These are phyloP conservation scores for Rhexocercosporidium sp. DNA, from an alignment of 2,329 filamentous ascomycete genomes.

Conservation along the genomic window DNA sequence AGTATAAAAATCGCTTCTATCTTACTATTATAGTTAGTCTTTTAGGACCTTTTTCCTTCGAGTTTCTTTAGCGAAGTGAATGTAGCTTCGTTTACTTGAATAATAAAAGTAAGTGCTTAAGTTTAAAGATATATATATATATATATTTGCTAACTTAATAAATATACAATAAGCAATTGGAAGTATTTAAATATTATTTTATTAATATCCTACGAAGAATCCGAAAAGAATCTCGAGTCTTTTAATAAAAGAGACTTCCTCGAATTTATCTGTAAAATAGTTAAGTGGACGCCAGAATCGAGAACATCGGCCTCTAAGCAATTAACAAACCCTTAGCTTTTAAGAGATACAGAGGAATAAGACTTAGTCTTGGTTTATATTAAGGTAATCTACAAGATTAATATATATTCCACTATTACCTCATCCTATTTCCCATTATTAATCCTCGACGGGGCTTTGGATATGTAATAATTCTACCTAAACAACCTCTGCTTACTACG, in stretches of 20 bases:
- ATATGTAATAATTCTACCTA: neutral
- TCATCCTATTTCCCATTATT: neutral
- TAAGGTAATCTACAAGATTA: neutral
- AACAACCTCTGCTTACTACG: neutral
- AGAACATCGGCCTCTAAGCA: constrained; percentile 32
- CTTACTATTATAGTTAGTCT: constrained; percentile 38
- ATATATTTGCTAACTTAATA: constrained; percentile 28
- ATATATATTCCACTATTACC: neutral
- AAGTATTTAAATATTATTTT: constrained; percentile 33
- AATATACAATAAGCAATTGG: constrained; percentile 32
- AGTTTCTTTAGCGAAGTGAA: constrained; percentile 38
- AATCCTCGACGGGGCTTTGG: neutral
- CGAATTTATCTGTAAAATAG: constrained; percentile 34
- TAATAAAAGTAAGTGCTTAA: constrained; percentile 33
- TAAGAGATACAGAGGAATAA: constrained; percentile 24
- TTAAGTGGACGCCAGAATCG: constrained; percentile 34
- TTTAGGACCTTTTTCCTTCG: constrained; percentile 37
- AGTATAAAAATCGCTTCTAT: constrained; percentile 34
- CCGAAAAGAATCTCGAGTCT: constrained; percentile 30
- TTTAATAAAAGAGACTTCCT: constrained; percentile 32
- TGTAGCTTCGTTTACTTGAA: constrained; percentile 36
- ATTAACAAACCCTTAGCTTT: constrained; percentile 34
- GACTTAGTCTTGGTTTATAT: too few relatives aligned
- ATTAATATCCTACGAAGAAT: constrained; percentile 32
- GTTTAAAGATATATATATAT: constrained; percentile 20